phyloP scores from a whole-genome alignment of 1,284 basidiomycete species.

The Irpex sp. region DNA sequence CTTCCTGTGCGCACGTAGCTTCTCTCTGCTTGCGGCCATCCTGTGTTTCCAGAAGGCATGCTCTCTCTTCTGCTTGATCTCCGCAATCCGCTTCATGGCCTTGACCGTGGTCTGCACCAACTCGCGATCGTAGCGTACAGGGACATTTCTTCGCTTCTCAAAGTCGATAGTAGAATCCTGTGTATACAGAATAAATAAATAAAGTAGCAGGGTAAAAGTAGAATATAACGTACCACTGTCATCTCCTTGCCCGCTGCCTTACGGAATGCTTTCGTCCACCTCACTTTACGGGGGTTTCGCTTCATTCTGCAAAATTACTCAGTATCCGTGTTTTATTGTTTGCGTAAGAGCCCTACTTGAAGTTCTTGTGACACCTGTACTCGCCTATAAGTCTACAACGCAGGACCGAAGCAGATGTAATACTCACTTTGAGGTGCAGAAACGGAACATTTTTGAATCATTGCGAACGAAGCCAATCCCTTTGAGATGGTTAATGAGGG shows the following conservation, averaged over 20 bases:
- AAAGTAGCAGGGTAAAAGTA: background rate
- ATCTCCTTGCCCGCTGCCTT: slow-evolving; percentile 99
- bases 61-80: slow-evolving; percentile 91
- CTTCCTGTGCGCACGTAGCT: slow-evolving; percentile 62
- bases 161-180: slow-evolving; percentile 99
- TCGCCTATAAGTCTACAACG: slow-evolving; percentile 10
- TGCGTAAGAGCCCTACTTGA: slow-evolving; percentile 62
- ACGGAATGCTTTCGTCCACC: slow-evolving; percentile 99
- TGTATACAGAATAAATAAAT: background rate
- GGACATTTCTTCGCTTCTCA: slow-evolving; percentile 98
- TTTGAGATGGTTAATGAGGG: slow-evolving; percentile 24
- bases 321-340: background rate
- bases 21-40: slow-evolving; percentile 78
- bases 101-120: slow-evolving; percentile 92
- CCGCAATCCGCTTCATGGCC: slow-evolving; percentile 94
- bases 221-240: slow-evolving; percentile 76
- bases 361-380: slow-evolving; percentile 91
- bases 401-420: background rate
- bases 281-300: slow-evolving; percentile 97
- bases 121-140: slow-evolving; percentile 96
- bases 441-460: slow-evolving; percentile 94
- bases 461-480: slow-evolving; percentile 94
- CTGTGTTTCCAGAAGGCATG: slow-evolving; percentile 94
- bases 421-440: slow-evolving; percentile 92
- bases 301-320: slow-evolving; percentile 76